Evolutionary conservation across 2,329 filamentous ascomycete species (phyloP), one percentile per base, ranked within the genome.

Genomic region (Claviceps monticola): DNA sequence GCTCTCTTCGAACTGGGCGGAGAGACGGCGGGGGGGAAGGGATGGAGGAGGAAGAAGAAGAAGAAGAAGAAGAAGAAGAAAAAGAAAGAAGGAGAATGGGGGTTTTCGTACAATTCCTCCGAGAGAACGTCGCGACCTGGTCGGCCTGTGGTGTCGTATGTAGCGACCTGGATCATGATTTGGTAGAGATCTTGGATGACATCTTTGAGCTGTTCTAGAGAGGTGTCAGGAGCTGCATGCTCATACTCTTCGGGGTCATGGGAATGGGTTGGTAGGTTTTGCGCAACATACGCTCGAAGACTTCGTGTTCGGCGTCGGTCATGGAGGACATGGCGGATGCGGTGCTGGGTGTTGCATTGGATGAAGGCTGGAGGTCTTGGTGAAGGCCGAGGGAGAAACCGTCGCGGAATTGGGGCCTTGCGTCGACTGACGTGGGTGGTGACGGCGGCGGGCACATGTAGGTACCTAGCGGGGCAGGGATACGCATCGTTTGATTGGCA

Each of bases 171-270:
- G 46, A 84, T 76, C 72, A 82, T 78, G 54, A 82, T 66, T 58
- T 80, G 73, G 71, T 79, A 83, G 42, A 83, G 73, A 58, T 80
- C 77, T 60, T 82, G 78, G 63, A 83, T 79, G 55, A 80, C 71
- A 59, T 79, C 73, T 61, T 81, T 79, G 66, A 82, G 70, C 65
- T 78, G 71, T 58, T 74, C 79, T 81, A 59, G 14, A 3, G 4
- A 9, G 21, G 17, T 14, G 19, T 38, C 16, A 52, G 47, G 17
- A 38, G 44, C 17, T 39, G 39, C 13, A 13, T 5, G 11, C 21
- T 43, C 21, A 21, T 43, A 21, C 13, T 9, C 16, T 45, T 45
- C 16, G 3, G 14, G 5, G 21, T 26, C 16, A 6, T 16, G n/a
- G 8, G n/a, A 9, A 6, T 36, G 42, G 9, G 8, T 42, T 42